Evolutionary conservation across 2,329 filamentous ascomycete genomes (phyloP).

Genomic region (Sporothrix brasiliensis): DNA sequence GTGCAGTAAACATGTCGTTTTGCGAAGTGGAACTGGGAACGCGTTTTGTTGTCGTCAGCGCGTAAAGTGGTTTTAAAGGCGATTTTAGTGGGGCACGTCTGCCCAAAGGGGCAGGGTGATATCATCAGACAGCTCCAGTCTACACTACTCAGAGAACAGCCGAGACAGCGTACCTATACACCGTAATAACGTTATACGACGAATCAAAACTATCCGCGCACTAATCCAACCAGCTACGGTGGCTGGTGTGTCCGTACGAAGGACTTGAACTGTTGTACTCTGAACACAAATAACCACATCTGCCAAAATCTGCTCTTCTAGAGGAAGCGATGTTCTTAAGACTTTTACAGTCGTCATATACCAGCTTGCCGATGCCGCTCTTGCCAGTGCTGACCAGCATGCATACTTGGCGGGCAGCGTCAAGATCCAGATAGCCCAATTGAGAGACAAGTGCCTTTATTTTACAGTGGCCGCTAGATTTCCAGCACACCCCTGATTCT

Average conservation of each 20-base stretch:
- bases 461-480: slow-evolving; percentile 45
- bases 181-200: no score
- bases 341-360: slow-evolving; percentile 44
- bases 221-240: no score
- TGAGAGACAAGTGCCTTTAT: slow-evolving; percentile 37
- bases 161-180: no score
- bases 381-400: slow-evolving; percentile 47
- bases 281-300: no score
- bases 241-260: no score
- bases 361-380: slow-evolving; percentile 50
- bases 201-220: no score
- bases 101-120: no score
- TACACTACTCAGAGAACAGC: no score
- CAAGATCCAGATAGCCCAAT: slow-evolving; percentile 49
- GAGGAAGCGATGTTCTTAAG: neutral
- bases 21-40: neutral
- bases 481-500: slow-evolving; percentile 42
- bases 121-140: no score
- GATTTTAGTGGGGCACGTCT: neutral
- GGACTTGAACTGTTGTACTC: no score
- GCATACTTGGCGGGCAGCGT: slow-evolving; percentile 48
- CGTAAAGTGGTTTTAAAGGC: neutral
- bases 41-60: slow-evolving; percentile 14
- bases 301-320: neutral
- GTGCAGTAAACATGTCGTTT: neutral